Evolutionary conservation across 1,284 basidiomycete genomes (phyloP).

Genomic region (Sporisorium exsertum): DNA sequence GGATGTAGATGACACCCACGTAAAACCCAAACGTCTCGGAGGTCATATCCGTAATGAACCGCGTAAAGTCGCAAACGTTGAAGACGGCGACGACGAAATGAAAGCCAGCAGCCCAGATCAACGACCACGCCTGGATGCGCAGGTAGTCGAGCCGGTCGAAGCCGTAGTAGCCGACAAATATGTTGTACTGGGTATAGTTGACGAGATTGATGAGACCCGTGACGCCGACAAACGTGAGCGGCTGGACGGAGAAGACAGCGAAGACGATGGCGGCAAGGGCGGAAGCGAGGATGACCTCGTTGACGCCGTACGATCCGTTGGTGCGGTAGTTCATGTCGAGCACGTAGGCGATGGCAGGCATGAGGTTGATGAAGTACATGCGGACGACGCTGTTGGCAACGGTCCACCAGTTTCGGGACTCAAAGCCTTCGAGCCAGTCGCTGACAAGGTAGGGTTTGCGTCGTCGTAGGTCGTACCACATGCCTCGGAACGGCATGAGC

Average conservation of each 20-base stretch:
- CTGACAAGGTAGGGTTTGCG: slow-evolving; percentile 78
- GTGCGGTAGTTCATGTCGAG: slow-evolving; percentile 89
- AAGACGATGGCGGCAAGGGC: slow-evolving; percentile 89
- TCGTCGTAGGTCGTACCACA: slow-evolving; percentile 80
- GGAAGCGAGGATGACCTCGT: slow-evolving; percentile 76
- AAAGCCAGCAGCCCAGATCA: slow-evolving; percentile 91
- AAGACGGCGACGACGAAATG: slow-evolving; percentile 88
- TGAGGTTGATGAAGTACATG: slow-evolving; percentile 73
- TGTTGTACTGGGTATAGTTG: slow-evolving; percentile 67
- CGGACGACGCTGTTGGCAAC: slow-evolving; percentile 53
- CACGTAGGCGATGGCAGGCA: slow-evolving; percentile 92
- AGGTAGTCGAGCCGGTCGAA: slow-evolving; percentile 59
- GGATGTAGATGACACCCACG: slow-evolving; percentile 67
- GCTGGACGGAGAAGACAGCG: slow-evolving; percentile 88
- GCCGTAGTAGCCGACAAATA: slow-evolving; percentile 63
- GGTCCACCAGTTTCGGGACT: slow-evolving; percentile 56
- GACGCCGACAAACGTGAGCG: slow-evolving; percentile 91
- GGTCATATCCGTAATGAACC: slow-evolving; percentile 77
- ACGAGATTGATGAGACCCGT: slow-evolving; percentile 76
- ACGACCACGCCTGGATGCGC: slow-evolving; percentile 77
- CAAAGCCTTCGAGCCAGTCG: slow-evolving; percentile 62
- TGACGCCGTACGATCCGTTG: slow-evolving; percentile 86
- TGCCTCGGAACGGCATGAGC: slow-evolving; percentile 76
- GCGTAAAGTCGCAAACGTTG: slow-evolving; percentile 74
- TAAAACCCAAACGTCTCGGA: slow-evolving; percentile 91